Conservation (phyloP, 768 basidiomycete species). For the Infundibulicybe gibba region DNA sequence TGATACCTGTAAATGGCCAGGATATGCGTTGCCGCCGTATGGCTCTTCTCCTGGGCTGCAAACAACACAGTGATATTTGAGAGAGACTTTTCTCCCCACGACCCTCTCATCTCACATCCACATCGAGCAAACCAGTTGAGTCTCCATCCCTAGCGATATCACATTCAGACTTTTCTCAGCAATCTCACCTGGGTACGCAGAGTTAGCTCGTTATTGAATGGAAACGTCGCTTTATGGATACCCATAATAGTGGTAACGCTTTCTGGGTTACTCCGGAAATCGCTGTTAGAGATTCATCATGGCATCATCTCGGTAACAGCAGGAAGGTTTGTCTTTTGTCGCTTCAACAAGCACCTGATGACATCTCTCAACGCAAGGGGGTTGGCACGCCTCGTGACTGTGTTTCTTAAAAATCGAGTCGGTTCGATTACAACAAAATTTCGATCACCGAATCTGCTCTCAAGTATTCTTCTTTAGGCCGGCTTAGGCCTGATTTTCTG, state of each 20-base stretch:
- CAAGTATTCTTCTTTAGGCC: slow-evolving; percentile 21
- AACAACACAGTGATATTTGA: slow-evolving; percentile 39
- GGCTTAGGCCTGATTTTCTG: slow-evolving; percentile 67
- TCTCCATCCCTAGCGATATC: background rate
- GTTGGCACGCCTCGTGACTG: slow-evolving; percentile 44
- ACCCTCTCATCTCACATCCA: slow-evolving; percentile 50
- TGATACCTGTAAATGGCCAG: slow-evolving; percentile 12
- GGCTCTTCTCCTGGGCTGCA: slow-evolving; percentile 37
- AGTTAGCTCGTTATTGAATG: slow-evolving; percentile 44
- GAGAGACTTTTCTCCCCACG: slow-evolving; percentile 44
- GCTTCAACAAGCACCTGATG: background rate
- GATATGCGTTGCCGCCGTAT: slow-evolving; percentile 34
- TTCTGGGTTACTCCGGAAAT: slow-evolving; percentile 35
- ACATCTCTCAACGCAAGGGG: slow-evolving; percentile 22
- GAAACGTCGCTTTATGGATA: slow-evolving; percentile 39
- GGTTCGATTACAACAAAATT: slow-evolving; percentile 30
- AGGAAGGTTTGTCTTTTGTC: slow-evolving; percentile 25
- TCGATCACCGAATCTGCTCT: too few relatives aligned
- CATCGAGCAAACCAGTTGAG: slow-evolving; percentile 48
- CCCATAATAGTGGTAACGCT: slow-evolving; percentile 38
- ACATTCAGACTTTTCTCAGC: too few relatives aligned
- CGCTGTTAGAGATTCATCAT: slow-evolving; percentile 54
- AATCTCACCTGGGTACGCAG: slow-evolving; percentile 23
- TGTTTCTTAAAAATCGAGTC: slow-evolving; percentile 52
- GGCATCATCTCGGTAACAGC: slow-evolving; percentile 48